Base-by-base conservation (phyloP, 257 asterid genomes). In the Pogostemon cablin region DNA sequence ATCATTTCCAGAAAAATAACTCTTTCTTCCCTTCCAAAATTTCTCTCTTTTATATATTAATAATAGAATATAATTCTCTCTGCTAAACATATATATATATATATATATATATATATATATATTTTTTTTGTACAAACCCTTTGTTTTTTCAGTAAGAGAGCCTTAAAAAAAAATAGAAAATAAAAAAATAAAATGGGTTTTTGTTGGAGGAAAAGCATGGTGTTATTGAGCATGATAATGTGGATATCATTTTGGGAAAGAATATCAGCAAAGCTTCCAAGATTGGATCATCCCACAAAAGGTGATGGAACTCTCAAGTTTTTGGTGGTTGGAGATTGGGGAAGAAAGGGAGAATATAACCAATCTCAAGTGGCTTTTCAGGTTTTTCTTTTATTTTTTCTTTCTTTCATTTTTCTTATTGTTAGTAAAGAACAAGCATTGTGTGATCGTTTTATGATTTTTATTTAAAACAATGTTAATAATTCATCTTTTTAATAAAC, bases 241-340 rank as follows among this genome's bases (percentile, higher is more conserved):
- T 62, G 69, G 63, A 53, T 65, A 55, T 54, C 54, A 52, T 58
- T 72, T 7, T 2, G 47, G 62, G 47, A 54, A 12, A 20, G 1
- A 20, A 53, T 66, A 38, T 67, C 74, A 1, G 81, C 79, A 0
- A 84, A 84, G 77, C 77, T 91, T 65, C 84, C 74, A 47, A 85
- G 68, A 61, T 80, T 95, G 35, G 85, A 89, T 39, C 96, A 89
- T 9, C 86, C 86, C 6, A 60, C 79, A 0, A 86, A 79, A 75
- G 83, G 77, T 7, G 92, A 86, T 47, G 92, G 84, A 0, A 69
- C 79, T 4, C 76, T 95, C n/a, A 84, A 81, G 43, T 95, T 91
- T 69, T 80, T 95, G 78, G 99, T 95, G 15, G 32, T 95, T 40
- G 99, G 99, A 50, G 99, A 95, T 69, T 95, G 99, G 99, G 99